Percentiles rank a stretch among this genome's conserved stretches.
These are phyloP conservation scores for Magnaporthiopsis poae DNA, from an alignment of 2,329 filamentous ascomycete species.

Conservation along the genomic window DNA sequence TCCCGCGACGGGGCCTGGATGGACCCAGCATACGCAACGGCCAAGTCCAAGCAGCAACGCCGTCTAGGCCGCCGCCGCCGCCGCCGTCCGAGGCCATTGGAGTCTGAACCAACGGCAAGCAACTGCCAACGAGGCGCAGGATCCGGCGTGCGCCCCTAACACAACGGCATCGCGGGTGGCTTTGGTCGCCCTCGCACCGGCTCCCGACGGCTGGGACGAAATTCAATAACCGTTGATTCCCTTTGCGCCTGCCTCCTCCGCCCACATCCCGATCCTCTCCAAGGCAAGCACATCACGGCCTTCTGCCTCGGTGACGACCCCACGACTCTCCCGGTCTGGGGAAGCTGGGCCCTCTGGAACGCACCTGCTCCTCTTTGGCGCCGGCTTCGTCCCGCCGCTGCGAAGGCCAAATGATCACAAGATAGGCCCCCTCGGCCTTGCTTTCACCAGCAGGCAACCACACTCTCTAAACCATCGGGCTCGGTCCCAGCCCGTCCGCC, in stretches of 20 bases:
- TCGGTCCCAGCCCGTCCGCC: constrained; percentile 5
- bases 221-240: background rate
- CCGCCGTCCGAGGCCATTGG: background rate
- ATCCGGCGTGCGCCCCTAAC: background rate
- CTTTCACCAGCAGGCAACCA: constrained; percentile 35
- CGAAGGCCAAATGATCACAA: constrained; percentile 29
- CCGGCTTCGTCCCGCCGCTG: constrained; percentile 11
- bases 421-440: constrained; percentile 27
- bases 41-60: background rate
- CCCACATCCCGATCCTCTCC: background rate
- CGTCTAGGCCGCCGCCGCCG: background rate
- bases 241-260: background rate
- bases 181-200: background rate
- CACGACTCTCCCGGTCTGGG: background rate
- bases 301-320: background rate
- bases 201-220: background rate
- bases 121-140: background rate
- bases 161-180: background rate
- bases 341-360: background rate
- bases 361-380: constrained; percentile 4
- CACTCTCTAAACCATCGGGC: constrained; percentile 19
- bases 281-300: background rate
- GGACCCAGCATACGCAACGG: background rate
- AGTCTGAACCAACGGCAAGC: background rate
- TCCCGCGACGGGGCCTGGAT: background rate